These are phyloP conservation scores for Aureoboletus auriporus DNA, from an alignment of 768 basidiomycete species.

Conservation along the genomic window DNA sequence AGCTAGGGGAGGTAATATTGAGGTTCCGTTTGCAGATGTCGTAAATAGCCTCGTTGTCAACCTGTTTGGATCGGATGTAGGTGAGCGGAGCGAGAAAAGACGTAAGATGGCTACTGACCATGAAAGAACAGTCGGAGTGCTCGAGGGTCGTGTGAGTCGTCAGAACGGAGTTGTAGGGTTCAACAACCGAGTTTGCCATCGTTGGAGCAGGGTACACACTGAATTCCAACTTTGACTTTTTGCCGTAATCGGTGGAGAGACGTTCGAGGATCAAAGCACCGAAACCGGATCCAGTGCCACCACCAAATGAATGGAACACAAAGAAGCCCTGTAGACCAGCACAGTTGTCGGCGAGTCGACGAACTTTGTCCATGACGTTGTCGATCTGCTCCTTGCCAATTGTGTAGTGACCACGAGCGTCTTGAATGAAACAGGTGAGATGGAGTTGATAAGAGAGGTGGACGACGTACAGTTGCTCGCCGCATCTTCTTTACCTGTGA, in stretches of 20 bases:
- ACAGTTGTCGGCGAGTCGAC: constrained; percentile 95
- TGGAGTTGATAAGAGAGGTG: neutral
- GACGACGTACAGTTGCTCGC: constrained; percentile 88
- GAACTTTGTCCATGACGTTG: constrained; percentile 91
- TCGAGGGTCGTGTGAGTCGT: constrained; percentile 98
- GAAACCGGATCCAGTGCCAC: constrained; percentile 98
- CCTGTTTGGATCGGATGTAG: constrained; percentile 32
- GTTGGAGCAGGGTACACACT: constrained; percentile 94
- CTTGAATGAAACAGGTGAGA: constrained; percentile 37
- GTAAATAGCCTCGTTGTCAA: constrained; percentile 82
- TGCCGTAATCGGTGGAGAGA: constrained; percentile 95
- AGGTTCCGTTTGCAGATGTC: constrained; percentile 88
- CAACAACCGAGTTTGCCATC: constrained; percentile 91
- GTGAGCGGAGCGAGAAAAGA: constrained; percentile 2
- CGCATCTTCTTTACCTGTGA: constrained; percentile 98
- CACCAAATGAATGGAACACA: constrained; percentile 99
- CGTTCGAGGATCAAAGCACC: constrained; percentile 95
- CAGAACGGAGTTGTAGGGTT: constrained; percentile 96
- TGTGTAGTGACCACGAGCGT: constrained; percentile 97
- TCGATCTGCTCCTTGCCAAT: constrained; percentile 98
- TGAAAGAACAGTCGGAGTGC: constrained; percentile 99
- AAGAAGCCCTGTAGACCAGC: constrained; percentile 97
- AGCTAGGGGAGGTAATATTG: constrained; percentile 79
- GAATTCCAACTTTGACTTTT: constrained; percentile 98
- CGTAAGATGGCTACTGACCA: constrained; percentile 49